Evolutionary conservation across 2,329 filamentous ascomycete genomes (phyloP), one percentile per base, ranked within the genome.

Genomic region (Aschersonia sp.): DNA sequence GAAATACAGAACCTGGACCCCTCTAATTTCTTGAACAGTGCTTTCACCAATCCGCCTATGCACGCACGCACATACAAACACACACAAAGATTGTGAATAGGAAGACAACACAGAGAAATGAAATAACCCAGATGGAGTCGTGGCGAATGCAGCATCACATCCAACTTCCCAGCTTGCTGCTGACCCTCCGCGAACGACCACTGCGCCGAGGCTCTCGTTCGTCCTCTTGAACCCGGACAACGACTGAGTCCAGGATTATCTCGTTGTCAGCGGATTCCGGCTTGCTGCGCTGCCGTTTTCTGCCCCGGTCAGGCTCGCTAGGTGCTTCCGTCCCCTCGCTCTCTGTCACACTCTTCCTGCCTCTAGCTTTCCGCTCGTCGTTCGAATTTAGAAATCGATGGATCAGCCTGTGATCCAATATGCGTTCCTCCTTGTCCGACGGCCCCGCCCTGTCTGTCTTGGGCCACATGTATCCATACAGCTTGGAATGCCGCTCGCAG

Each of bases 401-500:
- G 4, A 97, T 76, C 0, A 75, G 81, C n/a, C 90, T 75, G 59
- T 96, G 89, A 60, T 97, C 90, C 50, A 92, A 72, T 1, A 94
- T 70, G 8, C 79, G 67, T 59, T 81, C 75, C 54, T 83, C 79
- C 49, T 77, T 81, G 60, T 97, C 92, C 22, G 76, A 64, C 12
- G 79, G 78, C 1, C 86, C 86, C 30, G 83, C 79, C 52, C 75
- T 83, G 50, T 95, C 85, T 0, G 92, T 97, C 69, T 98, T 96
- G 5, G 92, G 92, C 92, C 92, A 98, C 49, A 84, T 73, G 59
- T 85, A 96, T 0, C 94, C 94, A 61, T 97, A 98, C 1, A 98
- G 69, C 68, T 94, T 97, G 12, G 86, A 94, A 60, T 98, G 92
- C 0, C 92, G 79, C 67, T 98, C 92, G 63, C 92, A 98, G 6